A percentile compares a stretch with the other conserved stretches of the same genome.
These are phyloP conservation scores for Circinella umbellata DNA, from an alignment of 371 early-diverging fungal species.

Conservation along the genomic window DNA sequence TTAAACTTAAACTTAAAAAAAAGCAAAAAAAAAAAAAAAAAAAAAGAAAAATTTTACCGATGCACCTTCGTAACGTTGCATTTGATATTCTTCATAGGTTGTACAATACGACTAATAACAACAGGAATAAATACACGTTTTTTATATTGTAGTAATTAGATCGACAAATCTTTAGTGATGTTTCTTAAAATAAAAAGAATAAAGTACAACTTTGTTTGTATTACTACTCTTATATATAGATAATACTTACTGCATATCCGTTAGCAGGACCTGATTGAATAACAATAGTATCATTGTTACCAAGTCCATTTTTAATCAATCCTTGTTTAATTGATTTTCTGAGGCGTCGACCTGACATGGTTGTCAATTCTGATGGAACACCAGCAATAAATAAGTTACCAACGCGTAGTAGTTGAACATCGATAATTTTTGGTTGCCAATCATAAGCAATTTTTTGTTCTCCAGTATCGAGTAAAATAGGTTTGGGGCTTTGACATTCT, in stretches of 20 bases:
- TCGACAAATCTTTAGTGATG: neutral
- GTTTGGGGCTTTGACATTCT: conserved; percentile 66
- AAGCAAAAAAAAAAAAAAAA: neutral
- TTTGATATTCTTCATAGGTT: conserved; percentile 69
- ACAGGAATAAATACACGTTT: conserved; percentile 11
- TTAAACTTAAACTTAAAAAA: too few relatives aligned
- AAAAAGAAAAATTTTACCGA: conserved; percentile 31
- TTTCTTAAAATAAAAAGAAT: too few relatives aligned
- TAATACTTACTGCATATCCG: conserved; percentile 40
- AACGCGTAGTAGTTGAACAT: conserved; percentile 56
- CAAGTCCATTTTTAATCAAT: conserved; percentile 42
- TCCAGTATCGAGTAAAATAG: conserved; percentile 66
- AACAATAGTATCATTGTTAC: conserved; percentile 51
- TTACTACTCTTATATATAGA: too few relatives aligned
- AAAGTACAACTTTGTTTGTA: too few relatives aligned
- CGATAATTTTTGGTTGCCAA: conserved; percentile 65
- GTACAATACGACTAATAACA: conserved; percentile 57
- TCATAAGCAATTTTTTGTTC: conserved; percentile 50
- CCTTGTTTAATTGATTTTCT: conserved; percentile 41
- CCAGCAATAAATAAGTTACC: conserved; percentile 62
- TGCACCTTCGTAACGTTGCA: conserved; percentile 73
- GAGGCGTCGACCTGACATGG: conserved; percentile 68
- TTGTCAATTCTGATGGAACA: conserved; percentile 67
- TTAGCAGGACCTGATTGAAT: conserved; percentile 61
- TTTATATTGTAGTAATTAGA: neutral